These are phyloP conservation scores for Sporothrix globosa DNA, from an alignment of 2,329 filamentous ascomycete species.

Conservation along the genomic window DNA sequence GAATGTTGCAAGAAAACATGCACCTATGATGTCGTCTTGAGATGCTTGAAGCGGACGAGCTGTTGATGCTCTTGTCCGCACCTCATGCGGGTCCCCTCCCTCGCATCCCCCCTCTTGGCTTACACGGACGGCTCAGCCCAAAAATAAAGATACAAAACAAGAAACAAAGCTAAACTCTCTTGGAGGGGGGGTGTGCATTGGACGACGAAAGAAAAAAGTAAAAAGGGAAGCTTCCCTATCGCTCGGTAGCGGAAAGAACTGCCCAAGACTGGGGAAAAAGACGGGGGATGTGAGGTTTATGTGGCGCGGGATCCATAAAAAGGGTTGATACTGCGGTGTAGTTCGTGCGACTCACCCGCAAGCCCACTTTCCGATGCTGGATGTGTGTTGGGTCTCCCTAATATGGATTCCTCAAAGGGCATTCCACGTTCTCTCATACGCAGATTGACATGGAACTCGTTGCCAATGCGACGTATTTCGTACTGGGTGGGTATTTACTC, in stretches of 20 bases:
- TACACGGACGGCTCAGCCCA: neutral
- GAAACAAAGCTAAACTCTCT: conserved; percentile 2
- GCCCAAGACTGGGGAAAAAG: neutral
- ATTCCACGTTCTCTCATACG: conserved; percentile 5
- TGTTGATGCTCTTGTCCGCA: neutral
- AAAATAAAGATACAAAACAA: conserved; percentile 10
- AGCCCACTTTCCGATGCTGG: conserved; percentile 11
- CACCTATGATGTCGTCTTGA: neutral
- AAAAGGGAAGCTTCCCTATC: conserved; percentile 9
- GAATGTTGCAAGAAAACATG: no score
- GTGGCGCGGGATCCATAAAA: conserved; percentile 13
- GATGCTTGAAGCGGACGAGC: neutral
- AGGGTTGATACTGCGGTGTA: conserved; percentile 26
- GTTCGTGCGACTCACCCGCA: conserved; percentile 19
- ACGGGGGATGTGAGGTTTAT: conserved; percentile 1
- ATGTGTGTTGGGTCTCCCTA: neutral
- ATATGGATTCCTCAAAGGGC: neutral
- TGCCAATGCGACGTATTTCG: no score
- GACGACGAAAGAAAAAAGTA: neutral
- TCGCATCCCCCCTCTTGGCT: neutral
- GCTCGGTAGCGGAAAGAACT: conserved; percentile 8
- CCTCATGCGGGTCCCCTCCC: neutral
- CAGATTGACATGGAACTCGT: neutral
- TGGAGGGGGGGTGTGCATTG: conserved; percentile 23
- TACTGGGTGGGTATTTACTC: no score